A percentile compares a stretch with the other conserved stretches of the same genome.
These are phyloP conservation scores for Colletotrichum phormii DNA, from an alignment of 2,329 filamentous ascomycete species.

Conservation along the genomic window DNA sequence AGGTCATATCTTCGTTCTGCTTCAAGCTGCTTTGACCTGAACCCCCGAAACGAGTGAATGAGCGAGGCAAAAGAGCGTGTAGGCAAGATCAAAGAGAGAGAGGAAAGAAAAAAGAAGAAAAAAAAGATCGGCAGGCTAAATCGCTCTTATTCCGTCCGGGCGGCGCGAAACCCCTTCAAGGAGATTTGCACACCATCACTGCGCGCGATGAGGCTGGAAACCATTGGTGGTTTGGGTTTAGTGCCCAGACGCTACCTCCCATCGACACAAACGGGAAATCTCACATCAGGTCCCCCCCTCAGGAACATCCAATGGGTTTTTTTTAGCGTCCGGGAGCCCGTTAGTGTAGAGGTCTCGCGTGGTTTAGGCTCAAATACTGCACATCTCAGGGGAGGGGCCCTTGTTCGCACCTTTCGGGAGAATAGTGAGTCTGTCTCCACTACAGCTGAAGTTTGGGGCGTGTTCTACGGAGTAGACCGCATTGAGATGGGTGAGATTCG, in stretches of 20 bases:
- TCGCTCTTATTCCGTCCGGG: neutral
- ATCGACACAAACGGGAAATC: neutral
- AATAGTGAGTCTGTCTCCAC: neutral
- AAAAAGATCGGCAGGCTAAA: neutral
- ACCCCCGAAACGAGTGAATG: neutral
- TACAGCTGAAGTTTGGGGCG: slow-evolving; percentile 15
- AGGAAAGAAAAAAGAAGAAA: neutral
- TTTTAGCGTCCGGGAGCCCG: slow-evolving; percentile 9
- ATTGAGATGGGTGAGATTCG: neutral
- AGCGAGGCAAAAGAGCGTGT: too few species aligned
- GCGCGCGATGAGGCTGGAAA: slow-evolving; percentile 22
- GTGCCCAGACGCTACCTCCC: neutral
- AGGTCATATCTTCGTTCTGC: neutral
- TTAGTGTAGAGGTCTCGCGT: neutral
- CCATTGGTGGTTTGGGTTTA: slow-evolving; percentile 4
- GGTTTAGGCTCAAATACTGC: neutral
- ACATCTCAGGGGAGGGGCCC: slow-evolving; percentile 7
- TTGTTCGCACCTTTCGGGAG: slow-evolving; percentile 1
- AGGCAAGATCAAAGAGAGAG: neutral
- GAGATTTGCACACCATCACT: slow-evolving; percentile 21
- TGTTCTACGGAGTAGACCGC: slow-evolving; percentile 19
- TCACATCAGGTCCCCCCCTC: neutral
- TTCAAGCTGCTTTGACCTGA: neutral
- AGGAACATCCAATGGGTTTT: slow-evolving; percentile 15
- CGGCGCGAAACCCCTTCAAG: slow-evolving; percentile 7